Conservation (phyloP, 306 rosid species). For the Rosa chinensis region DNA sequence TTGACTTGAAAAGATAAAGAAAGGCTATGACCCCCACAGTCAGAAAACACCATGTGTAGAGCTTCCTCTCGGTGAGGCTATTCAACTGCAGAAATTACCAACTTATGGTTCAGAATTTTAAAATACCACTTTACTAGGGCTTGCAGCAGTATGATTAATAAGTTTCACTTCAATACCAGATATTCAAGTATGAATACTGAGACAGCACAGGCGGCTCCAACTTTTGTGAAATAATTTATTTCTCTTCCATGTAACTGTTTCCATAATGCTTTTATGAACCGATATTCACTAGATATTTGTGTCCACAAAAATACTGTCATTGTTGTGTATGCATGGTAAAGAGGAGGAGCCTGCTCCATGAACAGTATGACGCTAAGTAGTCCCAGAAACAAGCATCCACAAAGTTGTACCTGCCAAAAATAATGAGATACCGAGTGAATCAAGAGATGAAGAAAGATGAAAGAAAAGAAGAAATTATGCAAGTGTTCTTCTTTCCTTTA, state of each 20-base stretch:
- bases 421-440: conserved; percentile 12
- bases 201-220: conserved; percentile 50
- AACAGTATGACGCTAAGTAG: conserved; percentile 52
- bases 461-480: too few species aligned
- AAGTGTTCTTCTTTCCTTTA: too few species aligned
- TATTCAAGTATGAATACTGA: conserved; percentile 66
- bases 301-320: conserved; percentile 79
- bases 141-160: conserved; percentile 17
- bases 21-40: conserved; percentile 51
- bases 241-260: conserved; percentile 59
- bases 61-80: conserved; percentile 86
- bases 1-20: conserved; percentile 48
- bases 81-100: conserved; percentile 54
- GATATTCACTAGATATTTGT: conserved; percentile 69
- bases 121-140: conserved; percentile 20
- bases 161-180: conserved; percentile 57
- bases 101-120: conserved; percentile 31
- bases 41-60: conserved; percentile 80
- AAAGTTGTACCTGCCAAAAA: conserved; percentile 60
- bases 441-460: too few species aligned
- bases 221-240: conserved; percentile 42
- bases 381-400: conserved; percentile 62
- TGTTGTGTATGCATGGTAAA: conserved; percentile 69
- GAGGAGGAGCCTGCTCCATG: conserved; percentile 84
- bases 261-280: conserved; percentile 69